These are phyloP conservation scores for Musa schizocarpa DNA, from an alignment of 176 grass and related monocot genomes.

Conservation along the genomic window DNA sequence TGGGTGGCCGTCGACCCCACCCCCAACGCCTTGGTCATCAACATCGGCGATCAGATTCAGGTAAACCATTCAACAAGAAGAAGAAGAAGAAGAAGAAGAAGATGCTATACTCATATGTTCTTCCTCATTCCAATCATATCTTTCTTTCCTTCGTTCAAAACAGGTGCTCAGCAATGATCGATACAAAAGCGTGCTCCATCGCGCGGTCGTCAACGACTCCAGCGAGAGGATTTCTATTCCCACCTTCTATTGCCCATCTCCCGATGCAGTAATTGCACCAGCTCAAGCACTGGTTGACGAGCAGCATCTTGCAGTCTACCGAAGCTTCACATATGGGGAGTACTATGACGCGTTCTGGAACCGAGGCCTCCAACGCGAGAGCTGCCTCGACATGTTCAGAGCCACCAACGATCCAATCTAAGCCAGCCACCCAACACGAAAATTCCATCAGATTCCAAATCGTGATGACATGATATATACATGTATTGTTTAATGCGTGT, in stretches of 20 bases:
- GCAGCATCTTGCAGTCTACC: constrained; percentile 34
- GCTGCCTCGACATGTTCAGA: constrained; percentile 66
- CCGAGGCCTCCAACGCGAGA: constrained; percentile 50
- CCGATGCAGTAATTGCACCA: constrained; percentile 46
- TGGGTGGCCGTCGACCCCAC: constrained; percentile 55
- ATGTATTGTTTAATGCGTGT: too few species aligned
- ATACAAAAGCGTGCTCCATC: constrained; percentile 79
- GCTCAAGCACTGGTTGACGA: constrained; percentile 39
- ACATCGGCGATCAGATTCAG: constrained; percentile 81
- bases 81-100: too few species aligned
- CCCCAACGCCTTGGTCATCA: constrained; percentile 48
- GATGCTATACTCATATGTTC: not conserved
- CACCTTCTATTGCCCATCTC: constrained; percentile 72
- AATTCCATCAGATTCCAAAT: too few species aligned
- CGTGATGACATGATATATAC: too few species aligned
- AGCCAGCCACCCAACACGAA: too few species aligned
- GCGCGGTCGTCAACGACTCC: constrained; percentile 62
- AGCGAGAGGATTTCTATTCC: constrained; percentile 78
- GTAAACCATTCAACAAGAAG: constrained; percentile 6
- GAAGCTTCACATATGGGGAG: constrained; percentile 57
- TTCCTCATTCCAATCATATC: not conserved
- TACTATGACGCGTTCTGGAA: constrained; percentile 79
- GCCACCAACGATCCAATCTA: not conserved
- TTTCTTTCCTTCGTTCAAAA: not conserved
- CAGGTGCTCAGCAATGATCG: constrained; percentile 69